phyloP scores from a whole-genome alignment of 169 alveolate genomes.

The Blepharisma undulans region DNA sequence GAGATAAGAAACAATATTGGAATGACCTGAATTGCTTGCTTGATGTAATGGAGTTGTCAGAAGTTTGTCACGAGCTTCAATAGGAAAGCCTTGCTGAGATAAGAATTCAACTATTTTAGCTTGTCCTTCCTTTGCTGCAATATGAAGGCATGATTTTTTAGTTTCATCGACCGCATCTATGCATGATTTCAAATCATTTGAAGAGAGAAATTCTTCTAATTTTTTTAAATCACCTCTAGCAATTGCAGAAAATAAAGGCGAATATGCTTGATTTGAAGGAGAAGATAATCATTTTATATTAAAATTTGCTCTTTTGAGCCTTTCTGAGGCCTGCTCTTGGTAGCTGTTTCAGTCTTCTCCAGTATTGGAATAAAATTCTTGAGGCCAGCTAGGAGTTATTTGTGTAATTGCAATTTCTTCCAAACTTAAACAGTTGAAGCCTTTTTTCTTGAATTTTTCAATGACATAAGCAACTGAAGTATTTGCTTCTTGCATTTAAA shows the following conservation, averaged over 20 bases:
- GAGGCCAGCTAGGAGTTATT: constrained; percentile 67
- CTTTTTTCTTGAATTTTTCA: constrained; percentile 69
- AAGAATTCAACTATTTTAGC: constrained; percentile 51
- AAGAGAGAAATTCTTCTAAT: constrained; percentile 58
- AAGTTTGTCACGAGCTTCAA: constrained; percentile 74
- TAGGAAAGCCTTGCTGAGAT: constrained; percentile 55
- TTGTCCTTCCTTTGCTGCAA: constrained; percentile 74
- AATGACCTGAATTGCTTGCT: constrained; percentile 61
- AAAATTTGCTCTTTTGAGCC: constrained; percentile 61
- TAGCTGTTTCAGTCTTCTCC: constrained; percentile 71
- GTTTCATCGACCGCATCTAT: constrained; percentile 34
- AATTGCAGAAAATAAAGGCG: constrained; percentile 55
- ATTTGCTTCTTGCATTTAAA: not conserved
- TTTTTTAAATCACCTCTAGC: constrained; percentile 70
- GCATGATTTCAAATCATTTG: constrained; percentile 9
- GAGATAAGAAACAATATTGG: constrained; percentile 41
- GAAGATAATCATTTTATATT: not conserved
- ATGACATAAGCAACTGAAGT: not conserved
- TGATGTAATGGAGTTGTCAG: constrained; percentile 66
- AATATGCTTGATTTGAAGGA: constrained; percentile 43
- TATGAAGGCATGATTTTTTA: constrained; percentile 69
- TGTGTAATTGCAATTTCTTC: constrained; percentile 74
- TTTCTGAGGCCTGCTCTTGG: constrained; percentile 64
- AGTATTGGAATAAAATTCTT: constrained; percentile 54
- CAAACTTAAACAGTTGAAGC: constrained; percentile 66